Evolutionary conservation across 306 rosid species (phyloP).

Genomic region (Amphicarpaea edgeworthii): DNA sequence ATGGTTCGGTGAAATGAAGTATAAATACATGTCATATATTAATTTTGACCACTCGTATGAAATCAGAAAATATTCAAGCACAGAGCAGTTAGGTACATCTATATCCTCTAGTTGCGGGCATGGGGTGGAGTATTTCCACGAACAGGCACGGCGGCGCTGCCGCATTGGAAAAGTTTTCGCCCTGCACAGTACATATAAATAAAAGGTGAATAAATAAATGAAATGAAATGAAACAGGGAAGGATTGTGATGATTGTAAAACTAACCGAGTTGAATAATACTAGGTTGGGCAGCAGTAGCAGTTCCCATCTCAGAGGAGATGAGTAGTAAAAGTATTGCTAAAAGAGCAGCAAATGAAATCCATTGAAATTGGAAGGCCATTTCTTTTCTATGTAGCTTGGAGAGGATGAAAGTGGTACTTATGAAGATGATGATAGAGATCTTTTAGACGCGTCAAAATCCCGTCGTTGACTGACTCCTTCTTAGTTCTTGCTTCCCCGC

Average conservation of each 20-base stretch:
- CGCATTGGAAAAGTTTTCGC: constrained; percentile 5
- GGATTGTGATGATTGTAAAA: neutral
- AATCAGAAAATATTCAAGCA: neutral
- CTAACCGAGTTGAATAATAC: neutral
- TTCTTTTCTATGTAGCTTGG: neutral
- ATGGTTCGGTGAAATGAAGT: neutral
- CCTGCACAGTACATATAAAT: neutral
- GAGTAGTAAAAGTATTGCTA: constrained; percentile 17
- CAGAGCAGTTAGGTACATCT: neutral
- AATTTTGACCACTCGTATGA: neutral
- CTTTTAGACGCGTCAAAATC: neutral
- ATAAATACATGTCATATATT: neutral
- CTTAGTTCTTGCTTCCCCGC: neutral
- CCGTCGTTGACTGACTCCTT: constrained; percentile 23
- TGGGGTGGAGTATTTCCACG: neutral
- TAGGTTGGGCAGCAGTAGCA: constrained; percentile 27
- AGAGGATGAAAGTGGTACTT: neutral
- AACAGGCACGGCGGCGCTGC: neutral
- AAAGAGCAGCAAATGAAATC: constrained; percentile 9
- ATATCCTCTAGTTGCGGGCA: neutral
- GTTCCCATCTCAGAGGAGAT: neutral
- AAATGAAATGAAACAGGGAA: neutral
- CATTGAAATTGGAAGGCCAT: constrained; percentile 26
- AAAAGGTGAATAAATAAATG: neutral
- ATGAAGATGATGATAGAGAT: neutral